A percentile compares a stretch with the other conserved stretches of the same genome.
These are phyloP conservation scores for Talaromyces pinophilus DNA, from an alignment of 2,329 filamentous ascomycete species.

Conservation along the genomic window DNA sequence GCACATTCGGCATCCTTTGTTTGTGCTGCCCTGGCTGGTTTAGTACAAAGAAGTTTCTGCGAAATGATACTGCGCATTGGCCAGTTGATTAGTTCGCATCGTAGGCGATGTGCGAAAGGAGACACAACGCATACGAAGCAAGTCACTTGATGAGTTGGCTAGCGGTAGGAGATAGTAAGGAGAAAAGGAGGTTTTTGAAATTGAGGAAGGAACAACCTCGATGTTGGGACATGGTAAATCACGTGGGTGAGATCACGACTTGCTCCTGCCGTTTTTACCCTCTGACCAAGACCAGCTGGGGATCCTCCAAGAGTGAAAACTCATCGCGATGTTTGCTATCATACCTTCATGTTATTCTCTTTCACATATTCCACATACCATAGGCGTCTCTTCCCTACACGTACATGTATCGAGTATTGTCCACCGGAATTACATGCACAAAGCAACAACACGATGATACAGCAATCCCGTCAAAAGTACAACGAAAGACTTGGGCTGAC, in stretches of 20 bases:
- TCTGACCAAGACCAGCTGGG: neutral
- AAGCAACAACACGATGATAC: neutral
- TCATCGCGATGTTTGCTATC: neutral
- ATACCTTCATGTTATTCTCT: neutral
- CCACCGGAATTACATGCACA: neutral
- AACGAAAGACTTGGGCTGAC: neutral
- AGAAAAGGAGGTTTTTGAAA: neutral
- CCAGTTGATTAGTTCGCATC: neutral
- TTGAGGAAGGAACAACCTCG: conserved; percentile 7
- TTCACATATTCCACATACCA: neutral
- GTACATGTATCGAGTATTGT: neutral
- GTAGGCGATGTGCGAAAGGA: neutral
- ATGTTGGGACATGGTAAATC: conserved; percentile 3
- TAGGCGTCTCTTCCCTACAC: neutral
- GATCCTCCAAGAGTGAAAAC: neutral
- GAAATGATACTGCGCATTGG: neutral
- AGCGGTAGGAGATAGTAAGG: neutral
- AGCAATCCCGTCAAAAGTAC: neutral
- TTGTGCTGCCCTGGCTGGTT: neutral
- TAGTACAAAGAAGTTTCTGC: neutral
- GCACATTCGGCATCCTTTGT: conserved; percentile 4
- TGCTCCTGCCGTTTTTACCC: neutral
- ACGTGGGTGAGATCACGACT: neutral
- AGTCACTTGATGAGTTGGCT: neutral
- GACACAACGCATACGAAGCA: conserved; percentile 1